Percentiles rank a stretch among this genome's conserved stretches.
Evolutionary conservation across 805 yeast genomes (phyloP).

Genomic region (Wickerhamiella australiensis): DNA sequence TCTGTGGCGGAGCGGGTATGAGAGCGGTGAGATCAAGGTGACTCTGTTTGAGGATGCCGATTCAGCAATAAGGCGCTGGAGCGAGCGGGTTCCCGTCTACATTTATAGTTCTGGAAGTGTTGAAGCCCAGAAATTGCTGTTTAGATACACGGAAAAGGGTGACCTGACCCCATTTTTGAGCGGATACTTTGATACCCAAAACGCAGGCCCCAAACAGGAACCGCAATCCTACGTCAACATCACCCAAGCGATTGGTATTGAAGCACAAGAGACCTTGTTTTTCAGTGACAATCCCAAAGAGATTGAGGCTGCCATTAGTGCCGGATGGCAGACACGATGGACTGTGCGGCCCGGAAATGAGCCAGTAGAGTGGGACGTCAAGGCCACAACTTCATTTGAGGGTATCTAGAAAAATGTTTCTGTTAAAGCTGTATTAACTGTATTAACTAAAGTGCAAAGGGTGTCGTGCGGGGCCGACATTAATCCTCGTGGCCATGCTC

Average conservation of each 20-base stretch:
- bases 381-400: not conserved
- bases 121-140: slow-evolving; percentile 71
- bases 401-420: not conserved
- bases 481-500: slow-evolving; percentile 30
- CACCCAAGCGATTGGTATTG: slow-evolving; percentile 30
- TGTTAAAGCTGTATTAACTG: not conserved
- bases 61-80: slow-evolving; percentile 38
- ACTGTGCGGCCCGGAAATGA: slow-evolving; percentile 70
- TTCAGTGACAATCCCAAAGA: slow-evolving; percentile 73
- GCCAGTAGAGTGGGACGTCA: slow-evolving; percentile 10
- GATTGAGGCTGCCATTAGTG: slow-evolving; percentile 57
- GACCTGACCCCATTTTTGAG: slow-evolving; percentile 37
- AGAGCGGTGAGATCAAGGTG: slow-evolving; percentile 59
- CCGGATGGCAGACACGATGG: slow-evolving; percentile 47
- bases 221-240: slow-evolving; percentile 48
- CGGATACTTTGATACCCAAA: slow-evolving; percentile 77
- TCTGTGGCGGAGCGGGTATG: slow-evolving; percentile 74
- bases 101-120: slow-evolving; percentile 88
- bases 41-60: slow-evolving; percentile 70
- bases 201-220: slow-evolving; percentile 63
- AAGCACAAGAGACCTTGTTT: slow-evolving; percentile 38
- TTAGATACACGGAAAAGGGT: slow-evolving; percentile 41
- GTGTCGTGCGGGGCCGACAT: no score
- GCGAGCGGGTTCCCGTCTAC: slow-evolving; percentile 31
- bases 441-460: not conserved